These are phyloP conservation scores for Coemansia sp. DNA, from an alignment of 192 early-diverging fungal species.

Conservation along the genomic window DNA sequence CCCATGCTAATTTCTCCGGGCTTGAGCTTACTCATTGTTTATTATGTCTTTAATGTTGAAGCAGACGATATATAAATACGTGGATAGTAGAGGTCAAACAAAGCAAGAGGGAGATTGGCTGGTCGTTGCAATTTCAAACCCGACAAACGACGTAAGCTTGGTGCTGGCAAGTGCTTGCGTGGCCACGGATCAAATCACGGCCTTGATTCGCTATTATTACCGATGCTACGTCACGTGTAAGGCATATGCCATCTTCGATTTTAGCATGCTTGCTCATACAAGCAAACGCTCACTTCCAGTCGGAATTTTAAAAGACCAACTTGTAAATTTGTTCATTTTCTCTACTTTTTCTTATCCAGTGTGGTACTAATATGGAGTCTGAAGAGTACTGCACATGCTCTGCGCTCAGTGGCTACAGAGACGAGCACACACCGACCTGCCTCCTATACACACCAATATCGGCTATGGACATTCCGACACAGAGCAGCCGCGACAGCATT, in stretches of 20 bases:
- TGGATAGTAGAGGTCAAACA: background rate
- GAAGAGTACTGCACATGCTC: slow-evolving; percentile 50
- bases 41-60: background rate
- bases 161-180: background rate
- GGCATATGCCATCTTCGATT: background rate
- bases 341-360: background rate
- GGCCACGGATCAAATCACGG: too few relatives aligned
- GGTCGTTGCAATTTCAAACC: background rate
- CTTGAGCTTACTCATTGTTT: slow-evolving; percentile 58
- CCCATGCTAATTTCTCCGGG: slow-evolving; percentile 95
- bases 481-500: slow-evolving; percentile 23
- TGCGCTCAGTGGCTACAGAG: slow-evolving; percentile 23
- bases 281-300: background rate
- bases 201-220: too few relatives aligned
- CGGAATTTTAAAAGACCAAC: background rate
- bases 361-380: slow-evolving; percentile 24
- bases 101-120: background rate
- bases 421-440: slow-evolving; percentile 49
- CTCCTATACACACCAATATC: slow-evolving; percentile 49
- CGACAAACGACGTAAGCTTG: background rate
- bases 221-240: background rate
- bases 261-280: background rate
- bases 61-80: background rate
- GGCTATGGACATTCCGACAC: slow-evolving; percentile 39
- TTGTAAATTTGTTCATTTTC: background rate